Evolutionary conservation across 306 rosid genomes (phyloP).

Genomic region (Medicago lupulina): DNA sequence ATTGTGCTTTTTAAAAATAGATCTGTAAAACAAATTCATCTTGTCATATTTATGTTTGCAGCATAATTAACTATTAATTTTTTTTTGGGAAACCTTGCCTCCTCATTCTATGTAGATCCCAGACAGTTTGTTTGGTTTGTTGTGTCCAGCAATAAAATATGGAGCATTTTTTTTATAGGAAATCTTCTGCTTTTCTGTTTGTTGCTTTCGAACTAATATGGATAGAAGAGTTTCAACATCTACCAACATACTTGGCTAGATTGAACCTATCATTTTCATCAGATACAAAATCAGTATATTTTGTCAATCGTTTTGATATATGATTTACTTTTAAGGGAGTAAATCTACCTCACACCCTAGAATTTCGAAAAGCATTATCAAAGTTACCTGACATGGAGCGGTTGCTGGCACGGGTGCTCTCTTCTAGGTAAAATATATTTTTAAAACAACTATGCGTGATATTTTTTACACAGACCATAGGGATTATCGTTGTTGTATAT

Average conservation of each 20-base stretch:
- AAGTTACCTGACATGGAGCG: slow-evolving; percentile 88
- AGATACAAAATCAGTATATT: not conserved
- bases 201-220: slow-evolving; percentile 23
- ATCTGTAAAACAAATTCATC: not conserved
- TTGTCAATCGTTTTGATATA: slow-evolving; percentile 31
- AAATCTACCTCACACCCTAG: slow-evolving; percentile 73
- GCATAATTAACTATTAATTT: not conserved
- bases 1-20: slow-evolving; percentile 17
- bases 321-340: slow-evolving; percentile 65
- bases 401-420: slow-evolving; percentile 78
- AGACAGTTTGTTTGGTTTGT: slow-evolving; percentile 15
- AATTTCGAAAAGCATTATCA: slow-evolving; percentile 69
- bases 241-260: slow-evolving; percentile 23
- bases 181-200: slow-evolving; percentile 32
- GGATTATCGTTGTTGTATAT: slow-evolving; percentile 12
- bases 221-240: slow-evolving; percentile 16
- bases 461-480: slow-evolving; percentile 23
- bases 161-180: slow-evolving; percentile 16
- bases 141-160: slow-evolving; percentile 5
- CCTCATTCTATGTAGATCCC: slow-evolving; percentile 28
- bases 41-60: slow-evolving; percentile 4
- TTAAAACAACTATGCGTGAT: slow-evolving; percentile 10
- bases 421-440: slow-evolving; percentile 63
- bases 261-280: slow-evolving; percentile 5
- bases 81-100: not conserved